Percentiles rank a stretch among this genome's conserved stretches.
phyloP scores from a whole-genome alignment of 225 moss, liverwort and hornwort genomes.

The Takakia lepidozioides region DNA sequence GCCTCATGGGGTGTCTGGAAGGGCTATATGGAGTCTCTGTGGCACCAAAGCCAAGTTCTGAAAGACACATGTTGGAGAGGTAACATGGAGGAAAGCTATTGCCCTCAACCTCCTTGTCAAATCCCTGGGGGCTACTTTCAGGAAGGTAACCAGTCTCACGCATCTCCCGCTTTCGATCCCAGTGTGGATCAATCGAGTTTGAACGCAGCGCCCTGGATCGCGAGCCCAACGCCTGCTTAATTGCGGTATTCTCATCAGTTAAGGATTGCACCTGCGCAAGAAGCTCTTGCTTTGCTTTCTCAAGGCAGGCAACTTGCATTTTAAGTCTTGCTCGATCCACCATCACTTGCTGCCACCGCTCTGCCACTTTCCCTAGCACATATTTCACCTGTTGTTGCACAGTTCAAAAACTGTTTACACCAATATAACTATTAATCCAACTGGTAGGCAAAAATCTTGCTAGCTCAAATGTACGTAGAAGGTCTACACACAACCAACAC shows the following conservation, averaged over 20 bases:
- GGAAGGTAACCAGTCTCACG: slow-evolving; percentile 32
- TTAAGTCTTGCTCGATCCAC: slow-evolving; percentile 91
- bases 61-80: slow-evolving; percentile 44
- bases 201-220: slow-evolving; percentile 31
- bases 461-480: too few relatives aligned
- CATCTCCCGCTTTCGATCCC: slow-evolving; percentile 68
- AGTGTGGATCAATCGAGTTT: slow-evolving; percentile 37
- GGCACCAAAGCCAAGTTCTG: slow-evolving; percentile 48
- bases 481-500: too few relatives aligned
- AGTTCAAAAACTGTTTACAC: too few relatives aligned
- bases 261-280: slow-evolving; percentile 64
- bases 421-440: too few relatives aligned
- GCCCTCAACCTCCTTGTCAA: slow-evolving; percentile 68
- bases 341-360: slow-evolving; percentile 97
- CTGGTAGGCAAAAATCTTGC: too few relatives aligned
- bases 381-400: slow-evolving; percentile 96
- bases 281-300: slow-evolving; percentile 77
- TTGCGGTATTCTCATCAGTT: slow-evolving; percentile 63
- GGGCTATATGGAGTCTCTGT: slow-evolving; percentile 43
- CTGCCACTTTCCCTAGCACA: slow-evolving; percentile 82
- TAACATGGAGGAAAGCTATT: slow-evolving; percentile 19
- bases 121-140: slow-evolving; percentile 49
- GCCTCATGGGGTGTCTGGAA: slow-evolving; percentile 48
- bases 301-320: slow-evolving; percentile 80
- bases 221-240: slow-evolving; percentile 68